These are phyloP conservation scores for Cystofilobasidium bisporidii DNA, from an alignment of 768 basidiomycete genomes.

Conservation along the genomic window DNA sequence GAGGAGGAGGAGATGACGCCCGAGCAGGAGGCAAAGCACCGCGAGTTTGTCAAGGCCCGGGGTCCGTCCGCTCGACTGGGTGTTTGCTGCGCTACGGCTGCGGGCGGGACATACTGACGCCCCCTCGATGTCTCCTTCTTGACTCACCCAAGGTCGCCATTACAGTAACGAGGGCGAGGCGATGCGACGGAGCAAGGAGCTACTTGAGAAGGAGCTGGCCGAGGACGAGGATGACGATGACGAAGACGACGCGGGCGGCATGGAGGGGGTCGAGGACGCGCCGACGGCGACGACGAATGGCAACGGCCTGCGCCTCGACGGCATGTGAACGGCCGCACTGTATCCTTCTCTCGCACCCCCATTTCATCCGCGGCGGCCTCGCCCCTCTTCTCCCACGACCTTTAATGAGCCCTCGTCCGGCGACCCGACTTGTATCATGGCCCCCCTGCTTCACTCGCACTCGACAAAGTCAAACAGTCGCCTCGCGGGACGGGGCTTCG, in stretches of 20 bases:
- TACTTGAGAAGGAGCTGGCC: constrained; percentile 60
- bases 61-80: not conserved
- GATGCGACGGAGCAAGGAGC: constrained; percentile 64
- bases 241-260: constrained; percentile 32
- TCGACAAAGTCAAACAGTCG: no score
- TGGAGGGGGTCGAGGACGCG: constrained; percentile 6
- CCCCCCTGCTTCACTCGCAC: no score
- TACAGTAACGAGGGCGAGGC: constrained; percentile 87
- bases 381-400: no score
- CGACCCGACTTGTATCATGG: no score
- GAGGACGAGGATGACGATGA: constrained; percentile 35
- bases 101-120: no score
- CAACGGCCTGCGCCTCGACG: constrained; percentile 3
- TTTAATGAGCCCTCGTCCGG: no score
- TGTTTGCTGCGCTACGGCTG: no score
- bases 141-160: constrained; percentile 66
- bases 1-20: constrained; percentile 28
- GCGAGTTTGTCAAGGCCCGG: constrained; percentile 21
- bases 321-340: not conserved
- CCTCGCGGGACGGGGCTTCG: no score
- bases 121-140: no score
- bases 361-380: no score
- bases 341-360: no score
- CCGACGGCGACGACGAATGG: not conserved
- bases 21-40: constrained; percentile 27